Evolutionary conservation across 2,329 filamentous ascomycete species (phyloP).

Genomic region (Trichoderma sp.): DNA sequence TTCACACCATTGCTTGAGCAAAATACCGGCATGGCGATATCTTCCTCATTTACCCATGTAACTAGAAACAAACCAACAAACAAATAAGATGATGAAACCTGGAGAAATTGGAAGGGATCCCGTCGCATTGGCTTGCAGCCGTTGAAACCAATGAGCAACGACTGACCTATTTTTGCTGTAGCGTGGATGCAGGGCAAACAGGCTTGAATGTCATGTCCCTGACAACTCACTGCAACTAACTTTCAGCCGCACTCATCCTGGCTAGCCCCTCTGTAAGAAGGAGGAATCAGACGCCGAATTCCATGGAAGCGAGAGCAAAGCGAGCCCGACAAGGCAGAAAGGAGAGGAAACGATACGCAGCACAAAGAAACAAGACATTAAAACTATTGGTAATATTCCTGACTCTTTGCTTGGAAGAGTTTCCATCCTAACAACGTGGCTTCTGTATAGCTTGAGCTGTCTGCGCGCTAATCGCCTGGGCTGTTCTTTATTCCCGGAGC

Average conservation of each 20-base stretch:
- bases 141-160: slow-evolving; percentile 4
- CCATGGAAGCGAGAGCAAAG: neutral
- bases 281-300: neutral
- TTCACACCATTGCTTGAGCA: neutral
- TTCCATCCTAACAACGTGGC: neutral
- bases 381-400: neutral
- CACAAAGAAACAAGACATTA: neutral
- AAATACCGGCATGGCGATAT: neutral
- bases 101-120: slow-evolving; percentile 4
- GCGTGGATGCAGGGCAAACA: slow-evolving; percentile 16
- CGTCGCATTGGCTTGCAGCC: neutral
- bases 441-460: neutral
- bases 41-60: neutral
- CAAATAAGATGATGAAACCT: neutral
- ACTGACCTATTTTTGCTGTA: neutral
- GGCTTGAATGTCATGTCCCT: neutral
- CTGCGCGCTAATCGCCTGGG: neutral
- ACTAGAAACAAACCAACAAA: neutral
- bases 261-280: slow-evolving; percentile 2
- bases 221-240: slow-evolving; percentile 9
- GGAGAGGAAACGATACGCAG: neutral
- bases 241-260: slow-evolving; percentile 17
- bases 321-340: neutral
- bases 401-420: neutral
- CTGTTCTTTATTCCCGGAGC: neutral